Base-by-base conservation (phyloP, 1,139 yeast genomes). In the Trichomonascaceae sp. region DNA sequence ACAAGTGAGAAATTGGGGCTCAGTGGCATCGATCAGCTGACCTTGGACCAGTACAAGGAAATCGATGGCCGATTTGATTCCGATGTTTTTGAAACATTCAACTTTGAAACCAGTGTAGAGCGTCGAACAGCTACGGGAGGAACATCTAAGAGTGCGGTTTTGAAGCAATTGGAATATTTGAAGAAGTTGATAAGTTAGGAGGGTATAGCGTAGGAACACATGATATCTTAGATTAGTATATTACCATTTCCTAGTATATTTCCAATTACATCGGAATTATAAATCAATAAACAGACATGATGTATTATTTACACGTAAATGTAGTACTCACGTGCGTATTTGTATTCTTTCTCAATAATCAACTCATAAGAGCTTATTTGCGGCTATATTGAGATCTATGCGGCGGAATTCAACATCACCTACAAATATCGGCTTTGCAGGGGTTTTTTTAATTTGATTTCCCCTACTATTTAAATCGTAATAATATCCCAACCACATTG, bases 71-170 rank as follows among this genome's bases (percentile, higher is more conserved):
- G 98, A 70, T 95, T 95, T 65, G 85, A 74, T 49, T 80, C 75
- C 19, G 98, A 93, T 69, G 96, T 95, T 24, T 80, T 72, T 62
- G 85, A 84, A 49, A 89, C 88, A 13, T 93, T 95, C 69, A 79
- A 93, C 73, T 93, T 91, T 69, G 98, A 95, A 70, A 83, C 81
- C 55, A 86, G 96, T 67, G 99, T 95, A 17, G 99, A 93, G 74
- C 87, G 96, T 79, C 86, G 99, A 75, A 83, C 85, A 53, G 96
- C 98, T 32, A 90, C 83, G 57, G 99, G 99, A 57, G 99, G 99
- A 60, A 90, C 99, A 43, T 96, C 99, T 18, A 88, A 83, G 71
- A 74, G 82, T 36, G 97, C 99, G n/a, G 89, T 93, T 19, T 68
- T 81, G 55, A 79, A 82, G 63, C 99, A 93, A 72, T 76, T 93